These are phyloP conservation scores for Blepharisma stoltei DNA, from an alignment of 73 alveolate genomes.

Conservation along the genomic window DNA sequence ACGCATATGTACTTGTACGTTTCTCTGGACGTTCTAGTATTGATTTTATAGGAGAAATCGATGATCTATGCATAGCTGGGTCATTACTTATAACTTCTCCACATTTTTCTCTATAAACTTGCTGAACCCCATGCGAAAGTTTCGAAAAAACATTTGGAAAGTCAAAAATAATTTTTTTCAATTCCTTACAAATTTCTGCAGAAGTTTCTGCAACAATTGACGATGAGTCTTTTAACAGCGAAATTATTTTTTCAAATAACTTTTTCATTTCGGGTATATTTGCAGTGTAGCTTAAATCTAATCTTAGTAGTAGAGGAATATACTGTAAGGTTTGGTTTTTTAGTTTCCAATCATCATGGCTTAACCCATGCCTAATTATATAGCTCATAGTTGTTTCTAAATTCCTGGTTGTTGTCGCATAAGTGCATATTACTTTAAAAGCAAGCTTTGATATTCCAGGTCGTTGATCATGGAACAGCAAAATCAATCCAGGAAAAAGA, in stretches of 20 bases:
- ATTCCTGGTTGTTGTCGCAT: background rate
- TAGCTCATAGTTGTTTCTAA: background rate
- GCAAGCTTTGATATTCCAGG: too few species aligned
- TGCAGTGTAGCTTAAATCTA: background rate
- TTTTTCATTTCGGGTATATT: background rate
- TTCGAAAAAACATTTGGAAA: background rate
- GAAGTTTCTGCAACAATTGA: background rate
- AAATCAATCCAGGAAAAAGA: too few species aligned
- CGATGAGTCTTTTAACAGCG: background rate
- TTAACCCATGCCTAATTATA: background rate
- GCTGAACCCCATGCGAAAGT: background rate
- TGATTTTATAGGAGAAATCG: too few species aligned
- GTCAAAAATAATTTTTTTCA: background rate
- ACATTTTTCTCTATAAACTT: too few species aligned
- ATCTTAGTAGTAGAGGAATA: background rate
- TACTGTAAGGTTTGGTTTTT: background rate
- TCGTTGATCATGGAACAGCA: too few species aligned
- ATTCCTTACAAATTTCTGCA: background rate
- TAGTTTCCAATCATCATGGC: background rate
- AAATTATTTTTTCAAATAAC: background rate
- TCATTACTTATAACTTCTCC: too few species aligned
- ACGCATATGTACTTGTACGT: background rate
- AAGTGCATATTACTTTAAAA: too few species aligned
- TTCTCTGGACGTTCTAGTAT: background rate
- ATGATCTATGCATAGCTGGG: too few species aligned